These are phyloP conservation scores for Neopestalotiopsis sp. DNA, from an alignment of 2,329 filamentous ascomycete species.

Conservation along the genomic window DNA sequence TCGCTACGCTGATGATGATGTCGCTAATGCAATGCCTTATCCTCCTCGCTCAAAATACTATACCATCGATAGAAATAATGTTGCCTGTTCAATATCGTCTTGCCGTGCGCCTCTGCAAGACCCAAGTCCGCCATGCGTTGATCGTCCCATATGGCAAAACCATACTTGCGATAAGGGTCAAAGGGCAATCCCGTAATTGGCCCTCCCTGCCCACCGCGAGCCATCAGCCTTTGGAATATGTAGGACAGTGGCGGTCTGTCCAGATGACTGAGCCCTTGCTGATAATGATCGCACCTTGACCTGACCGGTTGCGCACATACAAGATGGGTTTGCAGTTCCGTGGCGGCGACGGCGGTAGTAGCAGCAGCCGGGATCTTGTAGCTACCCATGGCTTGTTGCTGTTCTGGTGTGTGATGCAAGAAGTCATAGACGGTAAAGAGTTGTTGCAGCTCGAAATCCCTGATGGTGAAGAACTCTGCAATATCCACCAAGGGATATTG, in stretches of 20 bases:
- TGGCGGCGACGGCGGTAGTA: no score
- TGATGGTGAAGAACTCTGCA: not conserved
- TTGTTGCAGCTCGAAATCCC: not conserved
- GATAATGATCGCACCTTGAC: not conserved
- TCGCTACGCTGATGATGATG: not conserved
- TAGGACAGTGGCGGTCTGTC: not conserved
- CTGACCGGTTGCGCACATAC: not conserved
- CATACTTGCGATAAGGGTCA: constrained; percentile 7
- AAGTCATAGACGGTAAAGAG: constrained; percentile 2
- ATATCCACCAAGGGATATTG: not conserved
- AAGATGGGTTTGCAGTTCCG: not conserved
- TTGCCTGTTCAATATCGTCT: not conserved
- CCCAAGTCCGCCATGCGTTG: constrained; percentile 3
- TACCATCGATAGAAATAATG: constrained; percentile 7
- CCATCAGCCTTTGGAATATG: not conserved
- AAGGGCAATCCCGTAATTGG: not conserved
- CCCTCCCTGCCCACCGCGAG: not conserved
- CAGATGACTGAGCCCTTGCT: not conserved
- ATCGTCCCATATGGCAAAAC: constrained; percentile 6
- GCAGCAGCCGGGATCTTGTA: not conserved
- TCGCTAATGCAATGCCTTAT: not conserved
- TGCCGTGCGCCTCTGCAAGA: not conserved
- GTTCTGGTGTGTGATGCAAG: not conserved
- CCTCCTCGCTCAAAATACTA: constrained; percentile 9
- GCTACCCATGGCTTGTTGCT: not conserved